Evolutionary conservation across 441 rosid genomes (phyloP), one percentile per base, ranked within the genome.

Genomic region (Biscutella auriculata): DNA sequence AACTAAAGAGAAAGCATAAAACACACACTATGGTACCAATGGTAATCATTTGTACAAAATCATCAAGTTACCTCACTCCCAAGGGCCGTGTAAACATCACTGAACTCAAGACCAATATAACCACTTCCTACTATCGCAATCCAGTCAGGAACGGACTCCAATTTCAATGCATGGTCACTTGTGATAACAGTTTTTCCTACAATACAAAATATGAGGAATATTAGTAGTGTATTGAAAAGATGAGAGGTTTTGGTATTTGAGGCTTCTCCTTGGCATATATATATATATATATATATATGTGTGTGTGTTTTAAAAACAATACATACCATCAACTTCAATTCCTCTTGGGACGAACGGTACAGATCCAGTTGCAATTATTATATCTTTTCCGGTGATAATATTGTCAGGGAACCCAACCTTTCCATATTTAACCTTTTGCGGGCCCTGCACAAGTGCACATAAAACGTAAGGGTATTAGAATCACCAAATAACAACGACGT

Each of bases 261-360:
- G n/a, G n/a, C n/a, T n/a, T n/a, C n/a, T n/a, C n/a, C n/a, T n/a
- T n/a, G n/a, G n/a, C n/a, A n/a, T n/a, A n/a, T n/a, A n/a, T n/a
- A n/a, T n/a, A n/a, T n/a, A n/a, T n/a, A n/a, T n/a, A n/a, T n/a
- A n/a, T n/a, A n/a, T n/a, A n/a, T n/a, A n/a, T n/a, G n/a, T n/a
- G n/a, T n/a, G n/a, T n/a, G n/a, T n/a, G n/a, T n/a, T n/a, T n/a
- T n/a, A n/a, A n/a, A n/a, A n/a, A n/a, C n/a, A n/a, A n/a, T n/a
- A n/a, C n/a, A n/a, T 82, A 92, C 98, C 98, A 72, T 92, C 97
- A 68, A 92, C 88, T 80, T 92, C 95, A 60, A 92, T 92, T 69
- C 98, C 98, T 76, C 82, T 86, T 25, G 97, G 95, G 14, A 93
- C 97, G 70, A 93, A 89, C 5, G 98, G 97, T 19, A 93, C 86